Evolutionary conservation across 345 rosid species (phyloP), one percentile per base, ranked within the genome.

Genomic region (Geranium brycei): DNA sequence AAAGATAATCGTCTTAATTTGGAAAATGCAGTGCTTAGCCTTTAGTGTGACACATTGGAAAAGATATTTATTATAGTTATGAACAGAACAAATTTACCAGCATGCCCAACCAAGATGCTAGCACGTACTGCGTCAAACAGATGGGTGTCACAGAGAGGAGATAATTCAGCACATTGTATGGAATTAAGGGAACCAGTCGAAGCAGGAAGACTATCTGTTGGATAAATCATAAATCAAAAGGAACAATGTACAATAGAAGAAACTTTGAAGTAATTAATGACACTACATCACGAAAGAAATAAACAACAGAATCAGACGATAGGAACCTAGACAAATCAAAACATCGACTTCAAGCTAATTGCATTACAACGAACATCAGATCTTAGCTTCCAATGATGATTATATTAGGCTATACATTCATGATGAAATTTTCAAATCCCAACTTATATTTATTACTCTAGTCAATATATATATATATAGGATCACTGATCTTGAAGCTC

Each of bases 61-160:
- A 32, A 32, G 38, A 32, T 2, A 32, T 32, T 3, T 32, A 32
- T 32, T 41, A 41, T 41, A 41, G 51, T 12, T 1, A 41, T 41
- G 51, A 19, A 2, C 47, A 7, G 59, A 30, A 62, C 61, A 64
- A 68, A 13, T 57, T 79, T n/a, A 84, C 88, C 88, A 81, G 79
- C 82, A 81, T 78, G 69, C 86, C 86, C 56, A 81, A 72, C 84
- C 81, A 76, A 23, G 88, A 71, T 63, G 84, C 86, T 62, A 79
- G 75, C 68, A 76, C 67, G 75, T 76, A 84, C 17, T 79, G 77
- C 72, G 79, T 77, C 35, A 79, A n/a, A 64, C 66, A 68, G 70
- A 81, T 73, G 5, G 88, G 85, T 30, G 86, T 81, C 62, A 83
- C 84, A 11, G 86, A 77, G 47, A 84, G 74, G 63, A 81, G 78